These are phyloP conservation scores for Barnettozyma californica DNA, from an alignment of 805 yeast species.

Conservation along the genomic window DNA sequence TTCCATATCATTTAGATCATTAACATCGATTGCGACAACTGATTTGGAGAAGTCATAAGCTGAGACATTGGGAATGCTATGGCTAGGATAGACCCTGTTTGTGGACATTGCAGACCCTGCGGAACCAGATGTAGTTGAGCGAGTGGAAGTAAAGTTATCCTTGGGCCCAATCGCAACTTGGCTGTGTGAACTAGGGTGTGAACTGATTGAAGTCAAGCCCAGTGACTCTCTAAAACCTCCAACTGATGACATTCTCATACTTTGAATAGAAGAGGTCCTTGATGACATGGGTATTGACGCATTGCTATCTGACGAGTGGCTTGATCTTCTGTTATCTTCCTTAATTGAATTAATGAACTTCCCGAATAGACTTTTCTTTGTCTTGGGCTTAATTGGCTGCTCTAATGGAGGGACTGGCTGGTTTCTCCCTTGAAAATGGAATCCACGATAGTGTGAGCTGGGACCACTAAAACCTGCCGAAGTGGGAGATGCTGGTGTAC, in stretches of 20 bases:
- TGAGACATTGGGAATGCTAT: slow-evolving; percentile 7
- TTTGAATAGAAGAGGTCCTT: slow-evolving; percentile 4
- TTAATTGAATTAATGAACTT: slow-evolving; percentile 25
- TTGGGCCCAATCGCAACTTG: slow-evolving; percentile 1
- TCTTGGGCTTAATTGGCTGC: slow-evolving; percentile 44
- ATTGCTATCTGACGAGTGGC: neutral
- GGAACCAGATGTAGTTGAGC: neutral
- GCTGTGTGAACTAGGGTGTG: neutral
- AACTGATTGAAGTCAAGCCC: slow-evolving; percentile 3
- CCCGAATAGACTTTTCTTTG: slow-evolving; percentile 22
- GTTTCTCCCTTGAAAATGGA: slow-evolving; percentile 23
- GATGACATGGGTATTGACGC: slow-evolving; percentile 3
- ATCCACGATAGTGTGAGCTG: slow-evolving; percentile 27
- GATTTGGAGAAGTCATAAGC: slow-evolving; percentile 23
- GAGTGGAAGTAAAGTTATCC: neutral
- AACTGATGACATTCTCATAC: slow-evolving; percentile 13
- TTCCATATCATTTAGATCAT: slow-evolving; percentile 45
- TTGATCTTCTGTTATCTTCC: slow-evolving; percentile 16
- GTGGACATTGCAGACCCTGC: neutral
- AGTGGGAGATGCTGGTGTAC: neutral
- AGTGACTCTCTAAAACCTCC: slow-evolving; percentile 9
- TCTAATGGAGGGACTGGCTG: slow-evolving; percentile 39
- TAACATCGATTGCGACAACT: slow-evolving; percentile 32
- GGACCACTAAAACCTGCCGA: slow-evolving; percentile 7
- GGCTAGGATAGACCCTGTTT: neutral